Conservation (phyloP, 345 rosid species). For the Erysimum cheiranthoides region DNA sequence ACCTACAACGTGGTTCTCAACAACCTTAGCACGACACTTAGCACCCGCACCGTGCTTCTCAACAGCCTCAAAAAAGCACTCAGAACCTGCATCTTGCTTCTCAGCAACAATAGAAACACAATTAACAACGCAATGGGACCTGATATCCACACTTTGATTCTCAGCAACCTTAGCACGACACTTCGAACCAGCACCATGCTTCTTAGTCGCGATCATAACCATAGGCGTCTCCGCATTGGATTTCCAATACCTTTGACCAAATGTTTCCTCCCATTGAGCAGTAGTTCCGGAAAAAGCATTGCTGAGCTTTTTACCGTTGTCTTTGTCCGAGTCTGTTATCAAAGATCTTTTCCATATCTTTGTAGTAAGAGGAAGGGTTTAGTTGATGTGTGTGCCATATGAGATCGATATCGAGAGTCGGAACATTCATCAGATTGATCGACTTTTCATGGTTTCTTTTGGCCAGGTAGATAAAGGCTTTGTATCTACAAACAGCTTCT, state of each 20-base stretch:
- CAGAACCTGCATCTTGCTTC: too few relatives aligned
- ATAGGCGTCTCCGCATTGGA: slow-evolving; percentile 53
- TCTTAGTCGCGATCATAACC: background rate
- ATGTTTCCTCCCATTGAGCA: slow-evolving; percentile 77
- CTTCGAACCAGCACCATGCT: background rate
- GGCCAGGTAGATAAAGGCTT: slow-evolving; percentile 80
- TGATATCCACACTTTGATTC: too few relatives aligned
- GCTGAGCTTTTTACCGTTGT: slow-evolving; percentile 71
- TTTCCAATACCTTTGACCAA: slow-evolving; percentile 73
- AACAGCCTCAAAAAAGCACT: background rate
- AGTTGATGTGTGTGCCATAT: slow-evolving; percentile 94
- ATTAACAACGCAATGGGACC: too few relatives aligned
- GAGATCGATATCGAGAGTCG: slow-evolving; percentile 90
- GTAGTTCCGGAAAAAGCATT: slow-evolving; percentile 73
- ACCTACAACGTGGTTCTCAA: background rate
- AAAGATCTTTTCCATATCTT: slow-evolving; percentile 57
- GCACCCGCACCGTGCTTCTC: background rate
- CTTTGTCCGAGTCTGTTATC: slow-evolving; percentile 74
- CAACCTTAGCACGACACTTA: background rate
- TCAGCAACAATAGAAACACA: too few relatives aligned
- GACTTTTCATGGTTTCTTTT: slow-evolving; percentile 74
- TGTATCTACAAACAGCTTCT: slow-evolving; percentile 83
- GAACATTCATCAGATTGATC: slow-evolving; percentile 67
- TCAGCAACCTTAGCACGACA: too few relatives aligned
- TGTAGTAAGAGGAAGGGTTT: slow-evolving; percentile 73